phyloP scores from a whole-genome alignment of 208 protist species.

The Acanthamoeba royreba region DNA sequence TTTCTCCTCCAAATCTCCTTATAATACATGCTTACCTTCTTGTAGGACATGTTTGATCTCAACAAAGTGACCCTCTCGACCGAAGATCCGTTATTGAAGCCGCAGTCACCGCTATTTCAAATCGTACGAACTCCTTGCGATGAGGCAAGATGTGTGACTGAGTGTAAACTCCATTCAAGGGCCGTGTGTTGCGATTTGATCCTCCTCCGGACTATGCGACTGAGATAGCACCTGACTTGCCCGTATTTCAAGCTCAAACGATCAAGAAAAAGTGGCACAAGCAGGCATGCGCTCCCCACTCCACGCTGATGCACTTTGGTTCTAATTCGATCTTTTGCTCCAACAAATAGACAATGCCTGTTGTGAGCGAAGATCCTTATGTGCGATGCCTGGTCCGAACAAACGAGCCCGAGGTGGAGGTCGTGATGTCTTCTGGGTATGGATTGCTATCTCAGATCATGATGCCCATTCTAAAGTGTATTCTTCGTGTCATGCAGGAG shows the following conservation, averaged over 20 bases:
- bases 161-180: neutral
- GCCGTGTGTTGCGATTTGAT: neutral
- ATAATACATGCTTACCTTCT: too few relatives aligned
- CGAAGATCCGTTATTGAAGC: neutral
- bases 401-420: neutral
- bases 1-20: too few relatives aligned
- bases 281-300: neutral
- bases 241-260: neutral
- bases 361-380: neutral
- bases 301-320: neutral
- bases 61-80: neutral
- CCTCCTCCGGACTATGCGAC: neutral
- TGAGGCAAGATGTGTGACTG: neutral
- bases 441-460: too few relatives aligned
- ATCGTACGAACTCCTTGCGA: neutral
- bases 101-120: neutral
- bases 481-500: neutral
- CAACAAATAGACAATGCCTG: neutral
- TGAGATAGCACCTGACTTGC: neutral
- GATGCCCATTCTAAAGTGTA: neutral
- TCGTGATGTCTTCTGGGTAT: neutral
- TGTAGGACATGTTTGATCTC: neutral
- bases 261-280: neutral
- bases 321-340: neutral
- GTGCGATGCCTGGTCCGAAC: neutral